phyloP scores from a whole-genome alignment of 768 basidiomycete genomes.

The Russula virescens region DNA sequence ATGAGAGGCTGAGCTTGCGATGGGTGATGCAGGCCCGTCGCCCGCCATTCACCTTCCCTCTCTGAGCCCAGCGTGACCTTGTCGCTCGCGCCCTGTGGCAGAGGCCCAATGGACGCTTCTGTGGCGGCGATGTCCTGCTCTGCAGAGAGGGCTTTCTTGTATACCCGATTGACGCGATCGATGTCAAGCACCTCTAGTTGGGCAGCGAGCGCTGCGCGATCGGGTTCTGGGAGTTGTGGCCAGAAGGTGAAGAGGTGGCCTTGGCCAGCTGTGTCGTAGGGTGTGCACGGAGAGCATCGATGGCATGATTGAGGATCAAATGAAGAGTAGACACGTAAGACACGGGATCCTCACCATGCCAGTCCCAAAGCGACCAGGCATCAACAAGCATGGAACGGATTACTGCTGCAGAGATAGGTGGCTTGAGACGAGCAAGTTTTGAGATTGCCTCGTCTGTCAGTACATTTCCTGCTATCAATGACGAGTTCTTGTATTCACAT shows the following conservation, averaged over 20 bases:
- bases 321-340: too few species aligned
- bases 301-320: constrained; percentile 34
- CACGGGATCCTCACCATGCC: too few species aligned
- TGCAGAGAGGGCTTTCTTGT: constrained; percentile 62
- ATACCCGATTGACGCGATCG: constrained; percentile 87
- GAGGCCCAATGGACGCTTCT: constrained; percentile 59
- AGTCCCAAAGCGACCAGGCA: too few species aligned
- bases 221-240: constrained; percentile 56
- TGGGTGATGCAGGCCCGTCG: constrained; percentile 69
- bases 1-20: too few species aligned
- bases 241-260: constrained; percentile 88
- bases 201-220: constrained; percentile 54
- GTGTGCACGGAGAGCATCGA: constrained; percentile 27
- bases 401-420: too few species aligned
- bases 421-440: too few species aligned
- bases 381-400: too few species aligned
- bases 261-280: constrained; percentile 79
- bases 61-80: constrained; percentile 48
- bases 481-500: too few species aligned
- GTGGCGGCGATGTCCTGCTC: constrained; percentile 46
- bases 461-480: too few species aligned
- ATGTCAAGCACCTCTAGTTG: constrained; percentile 84
- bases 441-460: too few species aligned
- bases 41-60: constrained; percentile 69
- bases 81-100: constrained; percentile 72